Base-by-base conservation (phyloP, 345 rosid genomes). In the Dipteronia dyeriana region DNA sequence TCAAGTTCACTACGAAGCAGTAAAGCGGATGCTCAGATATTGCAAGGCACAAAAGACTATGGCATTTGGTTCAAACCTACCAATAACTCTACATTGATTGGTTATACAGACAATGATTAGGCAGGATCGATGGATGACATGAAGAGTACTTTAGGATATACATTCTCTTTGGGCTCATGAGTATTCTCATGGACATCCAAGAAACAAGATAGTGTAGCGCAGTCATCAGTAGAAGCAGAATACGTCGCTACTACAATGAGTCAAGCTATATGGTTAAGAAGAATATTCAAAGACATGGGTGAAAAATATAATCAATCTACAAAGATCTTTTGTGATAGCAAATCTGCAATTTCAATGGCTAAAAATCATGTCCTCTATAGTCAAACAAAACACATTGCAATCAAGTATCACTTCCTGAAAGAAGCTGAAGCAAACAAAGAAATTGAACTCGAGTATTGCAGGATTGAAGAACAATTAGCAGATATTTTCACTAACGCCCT, bases 151-250 rank as follows among this genome's bases (percentile, higher is more conserved):
- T 59, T 65, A 6, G 9, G 49, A 1, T 47, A 63, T 0, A n/a
- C 59, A 17, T 2, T 78, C 20, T 19, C 29, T 7, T 22, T 54
- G 3, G 49, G 73, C 8, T 49, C 65, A 25, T 0, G 63, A 43
- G 1, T 26, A 64, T 23, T 65, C 38, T 75, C 63, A 3, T 65
- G 63, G 78, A 2, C 63, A 26, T 65, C 63, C 9, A 75, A 54
- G 49, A 75, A 75, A n/a, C 72, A 65, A 65, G 56, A 39, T 0
- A 29, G 5, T 5, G 19, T 75, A 0, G 62, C 64, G 2, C 17
- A 47, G 19, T 65, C 49, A 45, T 47, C 26, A 4, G 29, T 10
- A 0, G 57, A 75, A 75, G 51, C 45, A 2, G 47, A 75, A 16
- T 65, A 65, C 53, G 26, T 51, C 14, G 61, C 71, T 23, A 31